Percentiles rank a stretch among this genome's conserved stretches.
Evolutionary conservation across 257 asterid species (phyloP).

Genomic region (Coffea eugenioides): DNA sequence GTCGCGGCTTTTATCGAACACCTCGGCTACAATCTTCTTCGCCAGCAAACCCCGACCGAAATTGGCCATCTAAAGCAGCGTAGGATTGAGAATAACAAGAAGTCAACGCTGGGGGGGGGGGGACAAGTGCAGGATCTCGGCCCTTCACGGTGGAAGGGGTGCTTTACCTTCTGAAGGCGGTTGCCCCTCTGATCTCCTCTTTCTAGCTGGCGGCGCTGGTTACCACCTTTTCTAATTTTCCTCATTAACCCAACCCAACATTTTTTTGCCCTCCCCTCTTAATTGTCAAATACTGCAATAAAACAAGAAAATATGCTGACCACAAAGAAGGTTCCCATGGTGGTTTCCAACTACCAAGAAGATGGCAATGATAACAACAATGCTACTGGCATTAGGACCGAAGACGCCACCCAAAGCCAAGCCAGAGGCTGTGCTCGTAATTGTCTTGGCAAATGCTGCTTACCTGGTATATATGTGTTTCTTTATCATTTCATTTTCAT

Average conservation of each 20-base stretch:
- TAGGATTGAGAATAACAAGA: conserved; percentile 7
- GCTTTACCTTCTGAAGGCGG: conserved; percentile 81
- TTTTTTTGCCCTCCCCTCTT: neutral
- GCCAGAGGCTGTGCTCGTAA: conserved; percentile 50
- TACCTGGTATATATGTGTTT: conserved; percentile 44
- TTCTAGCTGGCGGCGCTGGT: conserved; percentile 53
- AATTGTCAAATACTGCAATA: too few species aligned
- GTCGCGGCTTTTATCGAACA: conserved; percentile 49
- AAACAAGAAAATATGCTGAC: conserved; percentile 43
- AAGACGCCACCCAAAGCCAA: conserved; percentile 25
- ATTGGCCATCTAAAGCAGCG: conserved; percentile 19
- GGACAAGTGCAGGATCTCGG: conserved; percentile 53
- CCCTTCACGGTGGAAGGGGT: conserved; percentile 87
- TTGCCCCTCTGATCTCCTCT: conserved; percentile 74
- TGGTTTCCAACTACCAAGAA: conserved; percentile 67
- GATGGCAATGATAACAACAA: conserved; percentile 15
- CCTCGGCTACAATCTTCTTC: conserved; percentile 4
- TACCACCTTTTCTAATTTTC: neutral
- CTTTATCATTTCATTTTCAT: neutral
- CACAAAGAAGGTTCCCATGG: conserved; percentile 65
- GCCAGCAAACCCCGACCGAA: too few species aligned
- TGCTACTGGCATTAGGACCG: conserved; percentile 14
- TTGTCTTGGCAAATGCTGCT: conserved; percentile 69
- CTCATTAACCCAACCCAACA: conserved; percentile 9
- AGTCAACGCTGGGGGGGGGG: conserved; percentile 38